A percentile compares a stretch with the other conserved stretches of the same genome.
Evolutionary conservation across 345 rosid species (phyloP).

Genomic region (Linum trigynum): DNA sequence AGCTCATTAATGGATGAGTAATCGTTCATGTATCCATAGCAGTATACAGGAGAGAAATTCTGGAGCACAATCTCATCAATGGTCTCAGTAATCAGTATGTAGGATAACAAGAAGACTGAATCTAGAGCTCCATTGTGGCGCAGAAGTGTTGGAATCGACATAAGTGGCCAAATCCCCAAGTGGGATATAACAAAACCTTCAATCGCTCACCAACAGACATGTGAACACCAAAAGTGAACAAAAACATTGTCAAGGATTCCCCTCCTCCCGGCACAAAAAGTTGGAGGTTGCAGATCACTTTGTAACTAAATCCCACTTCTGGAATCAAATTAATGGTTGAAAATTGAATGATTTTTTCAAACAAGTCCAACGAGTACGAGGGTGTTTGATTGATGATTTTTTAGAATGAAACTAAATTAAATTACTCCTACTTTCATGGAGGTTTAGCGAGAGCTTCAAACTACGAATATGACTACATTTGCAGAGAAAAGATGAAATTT

Average conservation of each 20-base stretch:
- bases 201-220: not conserved
- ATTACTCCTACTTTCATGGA: no score
- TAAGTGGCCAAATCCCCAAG: not conserved
- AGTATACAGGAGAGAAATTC: no score
- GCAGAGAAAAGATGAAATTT: no score
- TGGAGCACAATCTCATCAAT: no score
- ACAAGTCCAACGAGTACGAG: no score
- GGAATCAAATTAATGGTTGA: constrained; percentile 14
- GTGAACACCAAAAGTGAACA: constrained; percentile 11
- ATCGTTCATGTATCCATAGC: not conserved
- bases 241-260: constrained; percentile 12
- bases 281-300: no score
- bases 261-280: no score
- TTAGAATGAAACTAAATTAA: no score
- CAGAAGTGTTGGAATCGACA: constrained; percentile 8
- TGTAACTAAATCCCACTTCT: constrained; percentile 17
- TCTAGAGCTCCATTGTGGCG: not conserved
- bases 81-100: no score
- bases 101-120: not conserved
- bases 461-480: no score
- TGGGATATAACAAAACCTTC: constrained; percentile 5
- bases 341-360: constrained; percentile 11
- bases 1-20: not conserved
- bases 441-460: no score
- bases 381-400: no score